These are phyloP conservation scores for Leccinum pallidistipes DNA, from an alignment of 1,284 basidiomycete species.

Conservation along the genomic window DNA sequence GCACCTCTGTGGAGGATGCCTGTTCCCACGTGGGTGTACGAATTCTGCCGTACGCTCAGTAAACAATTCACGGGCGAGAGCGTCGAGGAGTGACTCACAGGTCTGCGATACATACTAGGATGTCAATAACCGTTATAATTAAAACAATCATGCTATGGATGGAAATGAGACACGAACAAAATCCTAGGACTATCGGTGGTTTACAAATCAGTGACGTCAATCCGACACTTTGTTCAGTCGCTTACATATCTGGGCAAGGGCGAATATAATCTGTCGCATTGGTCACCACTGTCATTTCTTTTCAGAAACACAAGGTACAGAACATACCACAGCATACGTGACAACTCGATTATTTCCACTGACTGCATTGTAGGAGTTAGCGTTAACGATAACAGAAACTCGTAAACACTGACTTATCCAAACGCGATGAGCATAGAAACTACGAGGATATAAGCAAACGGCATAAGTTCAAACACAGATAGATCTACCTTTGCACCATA, in stretches of 20 bases:
- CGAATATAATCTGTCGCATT: conserved; percentile 6
- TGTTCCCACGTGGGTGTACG: conserved; percentile 8
- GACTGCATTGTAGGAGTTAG: conserved; percentile 15
- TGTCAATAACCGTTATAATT: not conserved
- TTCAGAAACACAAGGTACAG: not conserved
- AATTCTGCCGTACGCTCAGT: conserved; percentile 8
- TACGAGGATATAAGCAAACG: conserved; percentile 5
- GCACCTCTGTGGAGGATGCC: conserved; percentile 7
- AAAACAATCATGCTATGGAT: not conserved
- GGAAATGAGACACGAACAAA: conserved; percentile 10
- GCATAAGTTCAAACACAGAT: not conserved
- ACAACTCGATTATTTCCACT: conserved; percentile 20
- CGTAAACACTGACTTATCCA: conserved; percentile 26
- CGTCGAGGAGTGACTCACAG: conserved; percentile 7
- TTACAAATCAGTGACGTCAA: not conserved
- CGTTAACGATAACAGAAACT: not conserved
- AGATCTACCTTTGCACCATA: conserved; percentile 18
- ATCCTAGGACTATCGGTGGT: conserved; percentile 16
- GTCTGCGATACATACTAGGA: conserved; percentile 2
- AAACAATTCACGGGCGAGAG: not conserved
- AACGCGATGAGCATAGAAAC: conserved; percentile 29
- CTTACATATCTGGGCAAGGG: conserved; percentile 19
- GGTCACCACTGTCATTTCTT: not conserved
- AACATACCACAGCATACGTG: conserved; percentile 19
- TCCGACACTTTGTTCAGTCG: not conserved